Base-by-base conservation (phyloP, 2,329 filamentous ascomycete species). In the Trichoderma atrobrunneum region DNA sequence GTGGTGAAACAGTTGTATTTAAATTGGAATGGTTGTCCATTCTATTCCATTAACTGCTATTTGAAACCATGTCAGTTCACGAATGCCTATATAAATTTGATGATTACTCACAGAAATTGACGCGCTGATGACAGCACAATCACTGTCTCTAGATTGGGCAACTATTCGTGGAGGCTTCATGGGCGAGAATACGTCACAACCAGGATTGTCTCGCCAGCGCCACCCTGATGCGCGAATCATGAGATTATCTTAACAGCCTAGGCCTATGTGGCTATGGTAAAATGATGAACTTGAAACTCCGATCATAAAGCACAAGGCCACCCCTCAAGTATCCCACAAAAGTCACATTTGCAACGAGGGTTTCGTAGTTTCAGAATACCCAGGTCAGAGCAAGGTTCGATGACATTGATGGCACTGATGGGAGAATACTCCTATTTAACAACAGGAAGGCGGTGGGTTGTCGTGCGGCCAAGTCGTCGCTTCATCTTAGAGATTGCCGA, bases 111-210 rank as follows among this genome's bases (percentile, higher is more conserved):
- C 34, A 36, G 0, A 16, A 16, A 36, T 16, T 3, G 34, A 36
- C 18, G 36, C 8, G 18, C 36, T 39, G 16, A 39, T 18, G 7
- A 1, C 36, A 39, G 36, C 16, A 48, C 16, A 48, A 11, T 11
- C 43, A 5, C 4, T 48, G 4, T 16, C 18, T 21, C 16, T 0
- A 39, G 2, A 48, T 21, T 11, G 0, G 0, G 0, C 3, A 48
- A 11, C 43, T 21, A n/a, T 48, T 48, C 8, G 8, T 48, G 4
- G 8, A 21, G 43, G 39, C 8, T 21, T 21, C 18, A 48, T n/a
- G 8, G 43, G 8, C 18, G 8, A 48, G 8, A 21, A 10, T 48
- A n/a, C 8, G 3, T n/a, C 16, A 5, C 1, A 1, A 0, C 18
- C 8, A 48, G 0, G 43, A 5, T 1, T 48, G 1, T 48, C 43